Base-by-base conservation (phyloP, 2,329 filamentous ascomycete genomes). In the Colletotrichum siamense region DNA sequence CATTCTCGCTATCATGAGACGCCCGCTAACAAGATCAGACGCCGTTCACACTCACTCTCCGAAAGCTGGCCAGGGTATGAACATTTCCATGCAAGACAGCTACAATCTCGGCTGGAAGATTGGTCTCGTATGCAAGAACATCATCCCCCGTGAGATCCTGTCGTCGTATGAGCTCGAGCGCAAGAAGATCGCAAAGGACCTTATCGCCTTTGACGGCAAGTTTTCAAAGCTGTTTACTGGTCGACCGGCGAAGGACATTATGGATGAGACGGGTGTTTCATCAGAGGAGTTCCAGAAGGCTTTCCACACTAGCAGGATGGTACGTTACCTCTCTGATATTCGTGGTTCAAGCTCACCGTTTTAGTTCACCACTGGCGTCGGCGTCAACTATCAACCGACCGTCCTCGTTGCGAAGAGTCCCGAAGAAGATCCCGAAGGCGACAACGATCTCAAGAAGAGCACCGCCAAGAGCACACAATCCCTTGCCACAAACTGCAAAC, bases 21-120 rank as follows among this genome's bases (percentile, higher is more conserved):
- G 16, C 5, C 5, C 18, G 2, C 69, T 76, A 24, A 73, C 15
- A 12, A 18, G 18, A 12, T 8, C 30, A 76, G 94, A 95, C 82
- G 93, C 92, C 5, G 90, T 91, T 2, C 88, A 89, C 79, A 91
- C 88, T 1, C 88, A 89, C 77, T 81, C 79, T 9, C 92, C 92
- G 22, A 94, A 94, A 80, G 92, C 91, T 0, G 92, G 92, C 4
- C 92, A 94, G 80, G 93, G 93, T 15, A 94, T 95, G 92, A 95
- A 95, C 78, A 90, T 94, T 2, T 91, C 88, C 44, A 93, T 95
- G 91, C 92, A 94, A 79, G 93, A 95, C 81, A 83, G 86, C 0
- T 91, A 87, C 81, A 92, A 91, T 71, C 86, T 92, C 0, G 90
- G 89, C 1, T 92, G 90, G 90, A 92, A 92, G 82, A 80, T 92